Evolutionary conservation across 1,139 yeast species (phyloP).

Genomic region (Wickerhamiella infanticola): DNA sequence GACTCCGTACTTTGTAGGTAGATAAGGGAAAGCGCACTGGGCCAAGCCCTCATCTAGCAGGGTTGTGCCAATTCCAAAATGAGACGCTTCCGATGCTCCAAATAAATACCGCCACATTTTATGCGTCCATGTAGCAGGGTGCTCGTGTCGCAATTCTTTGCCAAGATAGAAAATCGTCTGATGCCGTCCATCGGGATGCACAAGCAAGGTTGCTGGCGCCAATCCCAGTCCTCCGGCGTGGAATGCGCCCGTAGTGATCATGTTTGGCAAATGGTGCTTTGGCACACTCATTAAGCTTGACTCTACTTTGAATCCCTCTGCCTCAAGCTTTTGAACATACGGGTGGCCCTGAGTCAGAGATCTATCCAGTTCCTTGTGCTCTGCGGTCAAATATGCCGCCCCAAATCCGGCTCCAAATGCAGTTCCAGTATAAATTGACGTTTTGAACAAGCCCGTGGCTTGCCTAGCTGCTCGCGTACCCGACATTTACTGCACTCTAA

Average conservation of each 20-base stretch:
- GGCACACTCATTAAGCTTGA: not conserved
- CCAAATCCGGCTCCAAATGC: not conserved
- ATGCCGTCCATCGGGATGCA: slow-evolving; percentile 6
- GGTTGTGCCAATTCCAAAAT: slow-evolving; percentile 73
- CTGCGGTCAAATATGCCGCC: not conserved
- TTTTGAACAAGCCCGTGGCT: not conserved
- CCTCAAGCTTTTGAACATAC: not conserved
- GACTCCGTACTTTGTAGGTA: slow-evolving; percentile 75
- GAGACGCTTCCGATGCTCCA: slow-evolving; percentile 19
- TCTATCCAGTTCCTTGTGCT: not conserved
- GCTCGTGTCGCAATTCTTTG: slow-evolving; percentile 3
- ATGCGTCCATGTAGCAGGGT: not conserved
- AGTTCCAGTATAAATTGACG: not conserved
- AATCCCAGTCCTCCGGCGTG: slow-evolving; percentile 1
- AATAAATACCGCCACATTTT: not conserved
- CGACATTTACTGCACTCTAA: not conserved
- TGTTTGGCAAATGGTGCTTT: slow-evolving; percentile 8
- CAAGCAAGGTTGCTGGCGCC: not conserved
- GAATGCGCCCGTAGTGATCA: slow-evolving; percentile 12
- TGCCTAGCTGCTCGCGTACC: not conserved
- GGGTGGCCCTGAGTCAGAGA: not conserved
- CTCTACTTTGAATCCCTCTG: slow-evolving; percentile 2
- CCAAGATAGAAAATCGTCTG: slow-evolving; percentile 10
- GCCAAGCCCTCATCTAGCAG: slow-evolving; percentile 78
- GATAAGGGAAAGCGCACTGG: slow-evolving; percentile 62